These are phyloP conservation scores for Calonectria pteridis DNA, from an alignment of 2,329 filamentous ascomycete species.

Conservation along the genomic window DNA sequence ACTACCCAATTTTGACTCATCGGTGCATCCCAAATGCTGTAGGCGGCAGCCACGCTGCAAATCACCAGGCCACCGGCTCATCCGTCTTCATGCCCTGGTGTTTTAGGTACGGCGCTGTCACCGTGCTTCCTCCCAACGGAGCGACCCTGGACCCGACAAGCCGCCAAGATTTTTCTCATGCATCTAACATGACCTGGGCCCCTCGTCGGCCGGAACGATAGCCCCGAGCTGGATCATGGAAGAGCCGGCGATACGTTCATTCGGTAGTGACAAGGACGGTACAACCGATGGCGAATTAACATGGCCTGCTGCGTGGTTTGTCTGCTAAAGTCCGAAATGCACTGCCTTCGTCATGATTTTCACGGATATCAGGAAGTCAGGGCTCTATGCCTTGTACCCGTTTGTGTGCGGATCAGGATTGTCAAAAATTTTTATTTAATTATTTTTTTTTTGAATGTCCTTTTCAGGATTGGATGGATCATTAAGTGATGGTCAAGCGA, in stretches of 20 bases:
- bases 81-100: background rate
- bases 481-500: background rate
- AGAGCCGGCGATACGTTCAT: background rate
- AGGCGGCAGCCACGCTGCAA: constrained; percentile 8
- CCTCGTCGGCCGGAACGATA: background rate
- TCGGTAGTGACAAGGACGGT: background rate
- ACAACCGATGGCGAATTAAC: background rate
- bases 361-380: background rate
- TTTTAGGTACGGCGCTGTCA: constrained; percentile 5
- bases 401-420: background rate
- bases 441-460: background rate
- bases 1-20: constrained; percentile 14
- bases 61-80: constrained; percentile 12
- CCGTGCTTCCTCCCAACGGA: background rate
- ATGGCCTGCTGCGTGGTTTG: background rate
- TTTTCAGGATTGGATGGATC: background rate
- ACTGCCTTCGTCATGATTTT: background rate
- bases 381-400: background rate
- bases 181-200: background rate
- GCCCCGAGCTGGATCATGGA: background rate
- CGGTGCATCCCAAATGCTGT: background rate
- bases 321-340: background rate
- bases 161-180: background rate
- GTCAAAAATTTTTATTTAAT: no score
- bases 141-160: constrained; percentile 3